Conservation (phyloP, 177 flowering plant genomes). For the Vitis hybrid region DNA sequence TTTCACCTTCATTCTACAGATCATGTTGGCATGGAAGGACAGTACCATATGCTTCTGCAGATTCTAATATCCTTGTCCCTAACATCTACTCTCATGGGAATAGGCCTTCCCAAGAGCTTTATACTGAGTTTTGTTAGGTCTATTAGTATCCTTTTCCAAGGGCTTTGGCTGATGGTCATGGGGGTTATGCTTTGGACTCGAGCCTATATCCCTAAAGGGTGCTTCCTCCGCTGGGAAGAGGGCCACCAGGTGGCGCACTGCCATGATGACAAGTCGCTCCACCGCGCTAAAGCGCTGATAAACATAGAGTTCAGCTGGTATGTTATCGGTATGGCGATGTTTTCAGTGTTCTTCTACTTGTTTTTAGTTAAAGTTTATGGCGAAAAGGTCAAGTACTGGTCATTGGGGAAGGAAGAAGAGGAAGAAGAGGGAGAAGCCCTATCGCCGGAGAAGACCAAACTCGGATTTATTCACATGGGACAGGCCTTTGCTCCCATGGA, state of each 20-base stretch:
- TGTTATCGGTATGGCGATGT: constrained; percentile 30
- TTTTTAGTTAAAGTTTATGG: constrained; percentile 28
- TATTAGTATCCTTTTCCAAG: constrained; percentile 59
- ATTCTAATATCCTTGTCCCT: constrained; percentile 45
- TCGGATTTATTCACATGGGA: constrained; percentile 31
- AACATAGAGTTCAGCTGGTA: constrained; percentile 74
- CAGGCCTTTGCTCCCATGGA: constrained; percentile 14
- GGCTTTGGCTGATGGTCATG: constrained; percentile 71
- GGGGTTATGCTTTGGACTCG: constrained; percentile 85
- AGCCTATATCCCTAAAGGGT: constrained; percentile 57
- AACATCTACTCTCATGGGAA: constrained; percentile 55
- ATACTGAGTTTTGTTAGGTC: constrained; percentile 70
- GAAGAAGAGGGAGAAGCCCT: constrained; percentile 15
- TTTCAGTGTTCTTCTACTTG: constrained; percentile 43
- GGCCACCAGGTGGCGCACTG: constrained; percentile 70
- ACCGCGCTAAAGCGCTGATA: constrained; percentile 69
- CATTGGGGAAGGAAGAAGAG: constrained; percentile 19
- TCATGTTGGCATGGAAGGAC: constrained; percentile 75
- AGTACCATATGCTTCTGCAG: constrained; percentile 72
- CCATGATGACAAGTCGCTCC: constrained; percentile 37
- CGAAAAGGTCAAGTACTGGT: constrained; percentile 37
- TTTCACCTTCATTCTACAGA: constrained; percentile 79
- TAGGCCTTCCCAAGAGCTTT: constrained; percentile 47
- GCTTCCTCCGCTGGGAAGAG: constrained; percentile 56
- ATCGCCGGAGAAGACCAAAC: constrained; percentile 34